phyloP scores from a whole-genome alignment of 1,284 basidiomycete genomes.

The Malassezia restricta region DNA sequence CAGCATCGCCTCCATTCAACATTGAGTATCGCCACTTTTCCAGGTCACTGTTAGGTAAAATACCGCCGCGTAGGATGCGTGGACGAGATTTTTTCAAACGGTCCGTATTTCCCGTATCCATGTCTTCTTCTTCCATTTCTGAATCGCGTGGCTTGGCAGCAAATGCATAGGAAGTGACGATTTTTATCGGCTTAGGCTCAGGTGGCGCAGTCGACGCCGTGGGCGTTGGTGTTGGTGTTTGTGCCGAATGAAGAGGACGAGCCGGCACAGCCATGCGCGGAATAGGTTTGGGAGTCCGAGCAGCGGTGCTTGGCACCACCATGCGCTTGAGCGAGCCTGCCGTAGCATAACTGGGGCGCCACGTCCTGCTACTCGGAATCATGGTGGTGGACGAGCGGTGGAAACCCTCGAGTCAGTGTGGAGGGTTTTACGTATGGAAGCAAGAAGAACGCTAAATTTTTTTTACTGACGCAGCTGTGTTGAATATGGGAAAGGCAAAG shows the following conservation, averaged over 20 bases:
- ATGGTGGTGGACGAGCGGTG: slow-evolving; percentile 3
- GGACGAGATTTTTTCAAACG: not conserved
- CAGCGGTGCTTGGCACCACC: slow-evolving; percentile 8
- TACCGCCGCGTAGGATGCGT: slow-evolving; percentile 52
- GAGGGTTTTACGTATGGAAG: not conserved
- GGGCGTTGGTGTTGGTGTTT: not conserved
- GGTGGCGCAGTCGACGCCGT: slow-evolving; percentile 1
- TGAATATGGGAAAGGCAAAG: slow-evolving; percentile 41
- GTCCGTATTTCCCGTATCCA: not conserved
- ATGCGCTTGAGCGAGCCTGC: slow-evolving; percentile 14
- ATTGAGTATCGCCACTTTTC: slow-evolving; percentile 58
- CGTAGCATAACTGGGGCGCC: slow-evolving; percentile 10
- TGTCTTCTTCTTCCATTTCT: slow-evolving; percentile 15
- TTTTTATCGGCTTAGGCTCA: slow-evolving; percentile 34
- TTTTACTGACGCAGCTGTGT: not conserved
- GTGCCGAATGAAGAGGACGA: not conserved
- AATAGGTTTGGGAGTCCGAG: slow-evolving; percentile 2
- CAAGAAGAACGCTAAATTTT: not conserved
- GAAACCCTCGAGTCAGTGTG: not conserved
- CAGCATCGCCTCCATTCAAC: slow-evolving; percentile 51
- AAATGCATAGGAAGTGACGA: slow-evolving; percentile 65
- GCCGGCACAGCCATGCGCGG: not conserved
- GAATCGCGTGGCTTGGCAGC: slow-evolving; percentile 55
- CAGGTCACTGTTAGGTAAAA: slow-evolving; percentile 53
- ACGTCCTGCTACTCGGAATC: slow-evolving; percentile 9